These are phyloP conservation scores for Liriodendron chinense DNA, from an alignment of 164 flowering plant genomes.

Conservation along the genomic window DNA sequence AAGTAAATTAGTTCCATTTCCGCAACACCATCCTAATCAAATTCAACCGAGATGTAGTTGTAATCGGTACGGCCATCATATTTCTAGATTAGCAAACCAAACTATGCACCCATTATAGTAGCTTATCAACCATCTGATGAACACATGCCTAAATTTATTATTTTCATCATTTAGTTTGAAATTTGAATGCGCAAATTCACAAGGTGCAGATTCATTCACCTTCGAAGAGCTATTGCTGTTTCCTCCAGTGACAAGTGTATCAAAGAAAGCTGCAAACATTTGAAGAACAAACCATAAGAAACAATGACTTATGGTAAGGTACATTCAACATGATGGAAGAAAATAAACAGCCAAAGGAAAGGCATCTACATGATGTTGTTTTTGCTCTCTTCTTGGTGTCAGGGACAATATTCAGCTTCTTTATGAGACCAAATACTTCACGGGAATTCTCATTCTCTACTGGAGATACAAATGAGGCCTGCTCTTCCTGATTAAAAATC, in stretches of 20 bases:
- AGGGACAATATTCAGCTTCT: conserved; percentile 69
- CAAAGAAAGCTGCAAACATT: conserved; percentile 51
- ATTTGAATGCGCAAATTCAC: neutral
- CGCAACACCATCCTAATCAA: too few species aligned
- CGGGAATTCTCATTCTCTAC: conserved; percentile 64
- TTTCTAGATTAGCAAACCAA: too few species aligned
- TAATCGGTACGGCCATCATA: too few species aligned
- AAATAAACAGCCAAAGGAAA: neutral
- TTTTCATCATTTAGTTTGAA: neutral
- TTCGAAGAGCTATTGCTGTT: conserved; percentile 47
- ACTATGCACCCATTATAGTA: too few species aligned
- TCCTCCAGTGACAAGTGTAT: conserved; percentile 38
- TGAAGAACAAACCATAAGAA: conserved; percentile 3
- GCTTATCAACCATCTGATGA: neutral
- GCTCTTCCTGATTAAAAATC: conserved; percentile 45
- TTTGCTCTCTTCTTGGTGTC: conserved; percentile 59
- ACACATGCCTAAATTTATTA: neutral
- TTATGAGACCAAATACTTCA: conserved; percentile 83
- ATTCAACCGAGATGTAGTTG: too few species aligned
- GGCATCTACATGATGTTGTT: conserved; percentile 44
- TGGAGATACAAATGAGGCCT: conserved; percentile 44
- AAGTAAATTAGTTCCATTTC: too few species aligned
- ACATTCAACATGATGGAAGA: too few species aligned
- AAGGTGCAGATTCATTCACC: conserved; percentile 34
- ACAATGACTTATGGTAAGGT: neutral